These are phyloP conservation scores for Starmera stellimalicola DNA, from an alignment of 1,139 yeast genomes.

Conservation along the genomic window DNA sequence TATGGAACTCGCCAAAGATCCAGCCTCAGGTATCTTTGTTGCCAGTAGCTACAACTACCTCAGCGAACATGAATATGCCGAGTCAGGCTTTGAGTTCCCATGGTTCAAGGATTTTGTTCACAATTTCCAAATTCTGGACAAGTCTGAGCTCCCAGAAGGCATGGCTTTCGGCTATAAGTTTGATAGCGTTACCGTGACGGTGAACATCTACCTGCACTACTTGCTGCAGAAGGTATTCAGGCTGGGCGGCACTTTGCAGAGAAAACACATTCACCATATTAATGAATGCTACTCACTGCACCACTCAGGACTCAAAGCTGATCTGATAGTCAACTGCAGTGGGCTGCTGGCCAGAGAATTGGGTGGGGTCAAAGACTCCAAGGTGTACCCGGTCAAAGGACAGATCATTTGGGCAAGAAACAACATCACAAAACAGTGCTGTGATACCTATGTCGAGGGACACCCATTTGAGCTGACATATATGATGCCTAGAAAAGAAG, in stretches of 20 bases:
- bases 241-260: slow-evolving; percentile 20
- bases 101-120: slow-evolving; percentile 35
- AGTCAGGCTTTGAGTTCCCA: slow-evolving; percentile 13
- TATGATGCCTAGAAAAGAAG: slow-evolving; percentile 31
- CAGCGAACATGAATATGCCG: slow-evolving; percentile 24
- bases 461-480: slow-evolving; percentile 20
- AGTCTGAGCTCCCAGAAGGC: slow-evolving; percentile 21
- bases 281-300: slow-evolving; percentile 17
- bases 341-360: slow-evolving; percentile 23
- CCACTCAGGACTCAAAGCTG: slow-evolving; percentile 20
- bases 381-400: slow-evolving; percentile 49
- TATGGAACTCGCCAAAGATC: slow-evolving; percentile 32
- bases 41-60: slow-evolving; percentile 40
- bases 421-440: slow-evolving; percentile 4
- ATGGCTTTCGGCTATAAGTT: slow-evolving; percentile 20
- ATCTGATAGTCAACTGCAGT: slow-evolving; percentile 29
- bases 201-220: slow-evolving; percentile 20
- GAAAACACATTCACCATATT: slow-evolving; percentile 20
- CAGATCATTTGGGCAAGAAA: slow-evolving; percentile 39
- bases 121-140: slow-evolving; percentile 30
- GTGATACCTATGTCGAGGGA: slow-evolving; percentile 18
- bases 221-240: slow-evolving; percentile 17
- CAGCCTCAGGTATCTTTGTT: slow-evolving; percentile 44
- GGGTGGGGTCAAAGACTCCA: slow-evolving; percentile 42
- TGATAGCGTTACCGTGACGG: slow-evolving; percentile 23